These are phyloP conservation scores for Botrytis tulipae DNA, from an alignment of 2,329 filamentous ascomycete genomes.

Conservation along the genomic window DNA sequence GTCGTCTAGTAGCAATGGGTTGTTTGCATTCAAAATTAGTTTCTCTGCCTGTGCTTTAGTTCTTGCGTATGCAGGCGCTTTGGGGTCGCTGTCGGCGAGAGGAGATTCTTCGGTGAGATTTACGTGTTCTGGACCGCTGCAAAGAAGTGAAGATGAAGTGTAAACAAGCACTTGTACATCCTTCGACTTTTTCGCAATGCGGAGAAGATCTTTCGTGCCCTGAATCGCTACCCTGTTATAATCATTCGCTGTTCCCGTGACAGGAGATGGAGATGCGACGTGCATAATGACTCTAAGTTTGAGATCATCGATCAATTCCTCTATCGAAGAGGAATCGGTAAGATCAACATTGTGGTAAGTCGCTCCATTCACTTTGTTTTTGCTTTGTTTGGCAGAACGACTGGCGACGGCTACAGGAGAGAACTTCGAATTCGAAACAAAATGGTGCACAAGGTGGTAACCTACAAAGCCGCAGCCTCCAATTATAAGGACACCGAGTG, in stretches of 20 bases:
- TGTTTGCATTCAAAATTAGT: not conserved
- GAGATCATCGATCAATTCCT: not conserved
- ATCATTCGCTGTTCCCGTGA: not conserved
- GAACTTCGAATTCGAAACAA: not conserved
- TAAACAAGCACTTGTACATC: constrained; percentile 9
- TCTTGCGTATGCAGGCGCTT: constrained; percentile 1
- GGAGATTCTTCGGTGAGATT: constrained; percentile 15
- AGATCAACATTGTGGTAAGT: constrained; percentile 11
- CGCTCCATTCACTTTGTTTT: not conserved
- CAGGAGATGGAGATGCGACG: constrained; percentile 12
- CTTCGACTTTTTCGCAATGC: not conserved
- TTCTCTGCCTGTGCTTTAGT: constrained; percentile 13
- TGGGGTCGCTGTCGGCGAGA: not conserved
- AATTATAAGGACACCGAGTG: not conserved
- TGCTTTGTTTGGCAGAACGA: not conserved
- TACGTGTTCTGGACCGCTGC: not conserved
- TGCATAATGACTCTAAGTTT: constrained; percentile 1
- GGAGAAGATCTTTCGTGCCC: constrained; percentile 10
- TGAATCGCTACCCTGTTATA: constrained; percentile 1
- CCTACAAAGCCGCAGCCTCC: constrained; percentile 5
- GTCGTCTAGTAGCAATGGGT: not conserved
- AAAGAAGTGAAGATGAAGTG: constrained; percentile 15
- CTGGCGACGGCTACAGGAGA: not conserved
- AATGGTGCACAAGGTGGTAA: constrained; percentile 6
- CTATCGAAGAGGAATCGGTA: not conserved